These are phyloP conservation scores for Schizophyllum amplum DNA, from an alignment of 1,284 basidiomycete species.

Conservation along the genomic window DNA sequence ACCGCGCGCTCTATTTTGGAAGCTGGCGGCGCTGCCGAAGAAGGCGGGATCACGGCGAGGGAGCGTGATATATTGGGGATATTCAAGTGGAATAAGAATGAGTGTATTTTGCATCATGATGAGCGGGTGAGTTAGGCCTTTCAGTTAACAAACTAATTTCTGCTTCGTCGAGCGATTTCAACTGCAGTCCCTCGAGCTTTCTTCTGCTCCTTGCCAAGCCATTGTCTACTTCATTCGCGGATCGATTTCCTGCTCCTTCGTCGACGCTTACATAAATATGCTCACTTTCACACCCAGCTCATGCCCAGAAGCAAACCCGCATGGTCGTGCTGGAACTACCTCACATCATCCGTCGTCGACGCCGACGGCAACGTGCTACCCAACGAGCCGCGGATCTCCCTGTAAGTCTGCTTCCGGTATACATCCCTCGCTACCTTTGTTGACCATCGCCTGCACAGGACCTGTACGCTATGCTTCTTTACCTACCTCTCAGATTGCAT, in stretches of 20 bases:
- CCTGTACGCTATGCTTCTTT: slow-evolving; percentile 27
- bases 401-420: slow-evolving; percentile 39
- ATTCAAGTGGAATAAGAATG: slow-evolving; percentile 67
- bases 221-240: too few relatives aligned
- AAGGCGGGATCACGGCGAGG: slow-evolving; percentile 34
- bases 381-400: slow-evolving; percentile 52
- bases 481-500: background rate
- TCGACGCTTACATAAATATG: background rate
- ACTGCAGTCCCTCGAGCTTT: too few relatives aligned
- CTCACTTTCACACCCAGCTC: too few relatives aligned
- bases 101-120: slow-evolving; percentile 67
- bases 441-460: slow-evolving; percentile 20
- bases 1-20: slow-evolving; percentile 52
- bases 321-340: slow-evolving; percentile 75
- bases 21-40: slow-evolving; percentile 14
- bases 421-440: background rate
- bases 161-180: too few relatives aligned
- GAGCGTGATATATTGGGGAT: slow-evolving; percentile 52
- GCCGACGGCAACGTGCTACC: slow-evolving; percentile 29
- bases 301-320: slow-evolving; percentile 56
- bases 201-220: background rate
- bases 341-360: slow-evolving; percentile 42
- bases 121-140: slow-evolving; percentile 27
- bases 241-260: too few relatives aligned
- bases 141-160: too few relatives aligned